These are phyloP conservation scores for Alternaria atra DNA, from an alignment of 2,329 filamentous ascomycete genomes.

Conservation along the genomic window DNA sequence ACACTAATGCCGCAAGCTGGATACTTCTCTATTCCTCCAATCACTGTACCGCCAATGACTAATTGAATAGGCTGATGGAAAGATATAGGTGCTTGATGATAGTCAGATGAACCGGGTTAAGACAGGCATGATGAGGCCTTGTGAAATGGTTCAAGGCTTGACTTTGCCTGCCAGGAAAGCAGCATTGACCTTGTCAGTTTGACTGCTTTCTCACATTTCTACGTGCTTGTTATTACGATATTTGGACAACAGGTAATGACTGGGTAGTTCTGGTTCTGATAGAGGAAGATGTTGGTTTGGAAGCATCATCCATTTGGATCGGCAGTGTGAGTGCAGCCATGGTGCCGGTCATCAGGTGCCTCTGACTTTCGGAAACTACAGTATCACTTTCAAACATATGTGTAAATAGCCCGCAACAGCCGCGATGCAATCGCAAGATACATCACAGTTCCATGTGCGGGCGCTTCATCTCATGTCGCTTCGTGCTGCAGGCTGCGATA, in stretches of 20 bases:
- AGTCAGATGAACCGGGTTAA: not conserved
- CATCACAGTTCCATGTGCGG: not conserved
- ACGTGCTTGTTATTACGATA: too few species aligned
- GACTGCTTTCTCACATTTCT: not conserved
- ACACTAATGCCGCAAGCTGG: too few species aligned
- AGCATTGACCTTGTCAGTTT: not conserved
- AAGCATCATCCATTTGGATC: not conserved
- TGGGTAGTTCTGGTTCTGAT: too few species aligned
- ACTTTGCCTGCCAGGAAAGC: not conserved
- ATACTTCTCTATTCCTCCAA: not conserved
- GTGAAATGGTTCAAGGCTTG: not conserved
- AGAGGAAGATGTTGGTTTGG: too few species aligned
- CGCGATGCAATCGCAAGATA: not conserved
- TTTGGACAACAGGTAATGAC: too few species aligned
- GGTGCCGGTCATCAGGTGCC: not conserved
- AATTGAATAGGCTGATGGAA: not conserved
- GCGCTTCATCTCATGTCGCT: not conserved
- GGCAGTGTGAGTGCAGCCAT: too few species aligned
- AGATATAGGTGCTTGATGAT: not conserved
- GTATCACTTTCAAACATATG: not conserved
- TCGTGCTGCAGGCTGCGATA: conserved; percentile 2
- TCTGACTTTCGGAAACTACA: not conserved
- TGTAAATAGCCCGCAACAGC: not conserved
- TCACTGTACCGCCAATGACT: not conserved
- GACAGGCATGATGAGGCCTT: not conserved